Base-by-base conservation (phyloP, 2,329 filamentous ascomycete species). In the Fusarium xylarioides region DNA sequence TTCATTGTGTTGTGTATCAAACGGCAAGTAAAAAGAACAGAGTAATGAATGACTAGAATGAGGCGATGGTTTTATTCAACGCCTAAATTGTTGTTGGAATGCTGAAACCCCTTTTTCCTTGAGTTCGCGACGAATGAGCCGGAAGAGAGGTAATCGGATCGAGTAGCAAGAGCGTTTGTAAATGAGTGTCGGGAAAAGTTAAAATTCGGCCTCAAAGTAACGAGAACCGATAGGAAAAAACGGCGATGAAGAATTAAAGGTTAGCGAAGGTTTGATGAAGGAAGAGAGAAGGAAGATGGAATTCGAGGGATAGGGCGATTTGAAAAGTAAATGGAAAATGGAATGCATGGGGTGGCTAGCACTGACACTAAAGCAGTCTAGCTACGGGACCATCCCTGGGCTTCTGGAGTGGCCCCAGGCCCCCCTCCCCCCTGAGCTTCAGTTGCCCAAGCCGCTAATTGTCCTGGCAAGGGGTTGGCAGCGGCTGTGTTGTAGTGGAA, bases 161-260 rank as follows among this genome's bases (percentile, higher is more conserved):
- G 56, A 37, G 47, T 62, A 63, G 42, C 43, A 70, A 70, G 56
- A 73, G 59, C 35, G 61, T 60, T 60, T 53, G 59, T 74, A 73
- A 79, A 79, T 74, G 78, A 80, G 78, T 78, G 78, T 74, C 78
- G 66, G 78, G 78, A 80, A 80, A 57, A 56, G 67, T 68, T 74
- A 66, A 75, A 69, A 53, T 72, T 74, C 68, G 70, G 74, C 61
- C 75, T 77, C 74, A 70, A 68, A 47, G 30, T 67, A 62, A 67
- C 66, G 75, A 77, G 74, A 74, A 74, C 74, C 63, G 68, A 66
- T 53, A 64, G 69, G 63, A 63, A 73, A 61, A 68, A 76, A 67
- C 67, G 61, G 66, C 46, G 65, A 70, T 66, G 49, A 68, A 69
- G 68, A 68, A 75, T 75, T 77, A 77, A 76, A 73, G 72, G 67